phyloP scores from a whole-genome alignment of 768 basidiomycete genomes.

The Neoboletus brunneissimus region DNA sequence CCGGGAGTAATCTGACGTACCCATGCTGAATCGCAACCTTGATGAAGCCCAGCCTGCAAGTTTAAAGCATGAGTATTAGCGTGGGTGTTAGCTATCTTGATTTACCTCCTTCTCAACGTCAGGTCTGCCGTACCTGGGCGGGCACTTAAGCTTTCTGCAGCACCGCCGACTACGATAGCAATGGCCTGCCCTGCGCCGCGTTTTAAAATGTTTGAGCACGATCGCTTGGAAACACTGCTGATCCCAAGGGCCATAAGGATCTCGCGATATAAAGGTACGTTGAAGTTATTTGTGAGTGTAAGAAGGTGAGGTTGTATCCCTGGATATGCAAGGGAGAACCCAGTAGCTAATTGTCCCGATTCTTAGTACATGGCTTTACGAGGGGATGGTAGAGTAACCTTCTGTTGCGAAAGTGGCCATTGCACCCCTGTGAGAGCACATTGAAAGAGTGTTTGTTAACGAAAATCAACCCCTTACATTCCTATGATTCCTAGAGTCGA shows the following conservation, averaged over 20 bases:
- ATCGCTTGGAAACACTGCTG: constrained; percentile 86
- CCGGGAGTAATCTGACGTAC: constrained; percentile 37
- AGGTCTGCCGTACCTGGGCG: constrained; percentile 96
- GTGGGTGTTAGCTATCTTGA: neutral
- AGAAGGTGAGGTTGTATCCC: constrained; percentile 92
- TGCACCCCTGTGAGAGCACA: constrained; percentile 63
- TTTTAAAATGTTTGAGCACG: constrained; percentile 83
- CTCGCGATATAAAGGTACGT: constrained; percentile 91
- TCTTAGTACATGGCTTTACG: neutral
- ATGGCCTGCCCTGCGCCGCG: constrained; percentile 67
- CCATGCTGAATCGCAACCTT: constrained; percentile 90
- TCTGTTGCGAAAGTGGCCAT: constrained; percentile 96
- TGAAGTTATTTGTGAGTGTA: constrained; percentile 87
- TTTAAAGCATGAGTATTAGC: neutral
- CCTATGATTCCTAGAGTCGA: constrained; percentile 81
- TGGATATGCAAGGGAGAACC: constrained; percentile 86
- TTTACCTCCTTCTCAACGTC: constrained; percentile 68
- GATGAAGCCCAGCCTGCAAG: constrained; percentile 81
- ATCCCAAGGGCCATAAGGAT: constrained; percentile 84
- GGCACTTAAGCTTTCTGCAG: constrained; percentile 90
- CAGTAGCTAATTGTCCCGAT: constrained; percentile 58
- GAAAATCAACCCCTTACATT: constrained; percentile 57
- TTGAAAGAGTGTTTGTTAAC: neutral
- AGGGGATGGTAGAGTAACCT: constrained; percentile 42
- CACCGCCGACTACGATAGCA: constrained; percentile 95